Evolutionary conservation across 2,329 filamentous ascomycete species (phyloP).

Genomic region (Venturia oleaginea): DNA sequence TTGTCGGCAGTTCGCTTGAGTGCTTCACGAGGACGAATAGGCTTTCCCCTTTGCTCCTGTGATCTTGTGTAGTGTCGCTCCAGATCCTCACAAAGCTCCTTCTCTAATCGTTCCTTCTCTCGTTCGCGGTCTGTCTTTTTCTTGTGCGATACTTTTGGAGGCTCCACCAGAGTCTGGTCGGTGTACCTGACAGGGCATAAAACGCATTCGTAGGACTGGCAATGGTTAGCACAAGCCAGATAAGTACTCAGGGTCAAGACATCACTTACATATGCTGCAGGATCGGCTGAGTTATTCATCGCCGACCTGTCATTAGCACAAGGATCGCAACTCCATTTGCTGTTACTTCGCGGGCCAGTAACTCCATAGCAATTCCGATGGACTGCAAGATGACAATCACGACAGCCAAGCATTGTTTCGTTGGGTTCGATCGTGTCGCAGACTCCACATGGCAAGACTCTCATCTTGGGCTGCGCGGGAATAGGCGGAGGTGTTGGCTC

Average conservation of each 20-base stretch:
- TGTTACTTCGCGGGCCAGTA: slow-evolving; percentile 53
- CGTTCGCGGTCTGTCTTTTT: slow-evolving; percentile 91
- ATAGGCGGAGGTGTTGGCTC: slow-evolving; percentile 43
- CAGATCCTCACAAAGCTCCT: slow-evolving; percentile 66
- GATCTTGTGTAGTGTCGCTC: slow-evolving; percentile 74
- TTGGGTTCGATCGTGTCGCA: slow-evolving; percentile 66
- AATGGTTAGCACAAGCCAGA: slow-evolving; percentile 18
- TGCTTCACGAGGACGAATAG: slow-evolving; percentile 75
- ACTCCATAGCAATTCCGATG: slow-evolving; percentile 93
- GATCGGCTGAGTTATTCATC: slow-evolving; percentile 12
- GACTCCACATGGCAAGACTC: slow-evolving; percentile 72
- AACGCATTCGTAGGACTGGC: slow-evolving; percentile 78
- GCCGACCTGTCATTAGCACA: slow-evolving; percentile 86
- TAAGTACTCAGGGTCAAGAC: neutral
- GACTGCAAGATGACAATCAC: slow-evolving; percentile 82
- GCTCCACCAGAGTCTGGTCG: slow-evolving; percentile 74
- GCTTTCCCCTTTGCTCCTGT: slow-evolving; percentile 77
- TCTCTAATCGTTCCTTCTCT: slow-evolving; percentile 78
- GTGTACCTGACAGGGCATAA: slow-evolving; percentile 78
- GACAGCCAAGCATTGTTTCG: slow-evolving; percentile 68
- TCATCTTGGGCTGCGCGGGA: slow-evolving; percentile 68
- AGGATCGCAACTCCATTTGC: slow-evolving; percentile 93
- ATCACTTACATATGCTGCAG: slow-evolving; percentile 60
- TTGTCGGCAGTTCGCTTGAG: slow-evolving; percentile 92
- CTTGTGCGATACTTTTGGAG: slow-evolving; percentile 66